phyloP scores from a whole-genome alignment of 129 eudicot species.

The Tanacetum coccineum region DNA sequence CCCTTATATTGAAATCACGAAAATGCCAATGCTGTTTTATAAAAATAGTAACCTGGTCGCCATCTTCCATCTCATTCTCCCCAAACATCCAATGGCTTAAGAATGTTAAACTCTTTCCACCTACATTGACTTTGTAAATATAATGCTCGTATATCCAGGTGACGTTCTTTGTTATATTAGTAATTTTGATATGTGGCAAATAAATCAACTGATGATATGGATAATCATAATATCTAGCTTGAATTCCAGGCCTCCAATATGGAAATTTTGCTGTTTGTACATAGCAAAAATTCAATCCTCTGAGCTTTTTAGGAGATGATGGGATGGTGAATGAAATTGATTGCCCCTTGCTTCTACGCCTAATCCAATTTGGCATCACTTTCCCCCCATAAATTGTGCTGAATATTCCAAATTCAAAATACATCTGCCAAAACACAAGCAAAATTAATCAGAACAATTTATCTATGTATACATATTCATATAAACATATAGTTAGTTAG shows the following conservation, averaged over 20 bases:
- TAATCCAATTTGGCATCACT: not conserved
- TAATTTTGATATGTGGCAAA: not conserved
- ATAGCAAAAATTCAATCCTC: slow-evolving; percentile 10
- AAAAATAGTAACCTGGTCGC: not conserved
- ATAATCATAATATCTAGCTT: not conserved
- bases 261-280: too few species aligned
- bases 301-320: slow-evolving; percentile 3
- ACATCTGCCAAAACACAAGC: slow-evolving; percentile 10
- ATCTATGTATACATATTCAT: not conserved
- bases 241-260: not conserved
- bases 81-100: slow-evolving; percentile 15
- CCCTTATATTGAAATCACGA: too few species aligned
- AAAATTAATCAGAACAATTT: not conserved
- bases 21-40: not conserved
- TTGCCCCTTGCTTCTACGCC: not conserved
- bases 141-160: not conserved
- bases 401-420: slow-evolving; percentile 22
- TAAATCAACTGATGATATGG: not conserved
- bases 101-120: not conserved
- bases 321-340: slow-evolving; percentile 22
- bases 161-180: not conserved
- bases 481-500: not conserved
- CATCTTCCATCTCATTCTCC: not conserved
- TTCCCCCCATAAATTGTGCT: slow-evolving; percentile 3
- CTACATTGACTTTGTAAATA: not conserved